Evolutionary conservation across 805 yeast species (phyloP).

Genomic region (Scheffersomyces stipitis): DNA sequence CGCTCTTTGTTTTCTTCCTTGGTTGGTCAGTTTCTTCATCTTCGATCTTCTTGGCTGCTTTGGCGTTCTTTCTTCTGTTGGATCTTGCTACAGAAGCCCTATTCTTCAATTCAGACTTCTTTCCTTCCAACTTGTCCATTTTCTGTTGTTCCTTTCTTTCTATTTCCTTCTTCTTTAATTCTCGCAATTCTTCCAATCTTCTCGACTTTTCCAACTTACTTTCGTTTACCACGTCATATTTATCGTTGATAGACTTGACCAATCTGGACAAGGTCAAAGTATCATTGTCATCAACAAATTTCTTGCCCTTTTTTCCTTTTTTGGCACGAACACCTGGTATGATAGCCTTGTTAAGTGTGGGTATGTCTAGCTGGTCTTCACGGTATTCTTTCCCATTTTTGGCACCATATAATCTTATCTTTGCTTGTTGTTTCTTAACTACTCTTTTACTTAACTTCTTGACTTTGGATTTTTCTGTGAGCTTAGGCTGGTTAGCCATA

Average conservation of each 20-base stretch:
- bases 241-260: slow-evolving; percentile 78
- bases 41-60: slow-evolving; percentile 28
- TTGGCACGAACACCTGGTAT: slow-evolving; percentile 78
- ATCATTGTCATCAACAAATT: slow-evolving; percentile 72
- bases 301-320: slow-evolving; percentile 86
- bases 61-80: slow-evolving; percentile 61
- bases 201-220: slow-evolving; percentile 88
- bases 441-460: slow-evolving; percentile 49
- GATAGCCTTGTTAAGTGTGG: slow-evolving; percentile 77
- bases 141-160: slow-evolving; percentile 79
- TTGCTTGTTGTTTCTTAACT: slow-evolving; percentile 66
- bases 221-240: slow-evolving; percentile 73
- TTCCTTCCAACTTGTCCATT: slow-evolving; percentile 65
- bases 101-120: slow-evolving; percentile 72
- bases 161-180: slow-evolving; percentile 79
- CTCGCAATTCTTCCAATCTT: slow-evolving; percentile 87
- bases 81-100: slow-evolving; percentile 71
- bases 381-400: slow-evolving; percentile 56
- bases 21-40: slow-evolving; percentile 12
- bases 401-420: slow-evolving; percentile 66
- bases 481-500: slow-evolving; percentile 55
- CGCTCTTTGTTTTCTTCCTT: slow-evolving; percentile 31
- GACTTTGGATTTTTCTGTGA: slow-evolving; percentile 57
- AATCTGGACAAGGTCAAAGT: slow-evolving; percentile 61
- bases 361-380: slow-evolving; percentile 79